Percentiles rank a stretch among this genome's conserved stretches.
These are phyloP conservation scores for Pleurotus salmoneostramineus DNA, from an alignment of 768 basidiomycete species.

Conservation along the genomic window DNA sequence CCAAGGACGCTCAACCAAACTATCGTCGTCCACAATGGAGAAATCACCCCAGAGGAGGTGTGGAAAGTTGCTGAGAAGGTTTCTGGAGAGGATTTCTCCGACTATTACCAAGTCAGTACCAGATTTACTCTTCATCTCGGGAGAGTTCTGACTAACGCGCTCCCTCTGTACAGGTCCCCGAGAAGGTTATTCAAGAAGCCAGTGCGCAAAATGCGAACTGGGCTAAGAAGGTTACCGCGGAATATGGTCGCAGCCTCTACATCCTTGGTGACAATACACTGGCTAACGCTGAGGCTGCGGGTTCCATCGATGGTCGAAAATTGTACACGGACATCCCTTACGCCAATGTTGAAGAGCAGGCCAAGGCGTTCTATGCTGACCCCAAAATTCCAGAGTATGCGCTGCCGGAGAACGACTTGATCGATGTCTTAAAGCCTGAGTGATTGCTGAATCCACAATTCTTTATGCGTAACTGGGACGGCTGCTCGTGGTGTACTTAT, in stretches of 20 bases:
- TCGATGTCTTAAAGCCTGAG: background rate
- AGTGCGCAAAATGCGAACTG: background rate
- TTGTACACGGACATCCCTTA: background rate
- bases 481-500: too few relatives aligned
- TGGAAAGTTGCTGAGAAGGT: background rate
- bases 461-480: too few relatives aligned
- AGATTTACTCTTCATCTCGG: too few relatives aligned
- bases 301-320: background rate
- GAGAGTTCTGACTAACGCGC: too few relatives aligned
- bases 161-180: too few relatives aligned
- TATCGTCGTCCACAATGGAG: background rate
- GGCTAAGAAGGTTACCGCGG: background rate
- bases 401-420: background rate
- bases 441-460: background rate
- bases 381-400: background rate
- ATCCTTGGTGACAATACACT: background rate
- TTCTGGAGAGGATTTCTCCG: background rate
- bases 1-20: background rate
- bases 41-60: background rate
- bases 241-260: background rate
- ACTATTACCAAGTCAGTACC: too few relatives aligned
- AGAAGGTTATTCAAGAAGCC: background rate
- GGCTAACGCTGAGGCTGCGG: background rate
- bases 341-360: background rate
- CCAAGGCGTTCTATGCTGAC: background rate